phyloP scores from a whole-genome alignment of 257 asterid genomes.

The Nicotiana attenuata region DNA sequence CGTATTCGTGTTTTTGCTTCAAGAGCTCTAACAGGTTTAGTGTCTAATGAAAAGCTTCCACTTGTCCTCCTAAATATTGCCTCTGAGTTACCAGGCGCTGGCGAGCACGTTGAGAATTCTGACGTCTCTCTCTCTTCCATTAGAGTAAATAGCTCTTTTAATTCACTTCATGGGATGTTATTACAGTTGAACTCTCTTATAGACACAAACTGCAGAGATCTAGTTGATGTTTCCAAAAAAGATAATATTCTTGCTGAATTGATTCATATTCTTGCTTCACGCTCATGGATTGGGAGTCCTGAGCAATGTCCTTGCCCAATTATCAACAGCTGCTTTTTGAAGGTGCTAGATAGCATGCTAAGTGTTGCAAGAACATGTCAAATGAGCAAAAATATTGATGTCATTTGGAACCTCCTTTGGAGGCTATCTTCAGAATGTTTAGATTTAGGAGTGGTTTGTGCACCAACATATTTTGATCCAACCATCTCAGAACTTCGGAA shows the following conservation, averaged over 20 bases:
- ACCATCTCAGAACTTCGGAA: constrained; percentile 74
- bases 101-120: constrained; percentile 13
- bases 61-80: constrained; percentile 58
- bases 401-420: constrained; percentile 67
- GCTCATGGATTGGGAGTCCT: constrained; percentile 78
- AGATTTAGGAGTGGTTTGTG: constrained; percentile 43
- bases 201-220: constrained; percentile 67
- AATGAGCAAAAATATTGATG: constrained; percentile 37
- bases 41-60: constrained; percentile 76
- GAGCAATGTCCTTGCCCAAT: constrained; percentile 68
- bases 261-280: constrained; percentile 41
- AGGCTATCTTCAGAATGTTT: constrained; percentile 68
- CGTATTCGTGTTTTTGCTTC: constrained; percentile 91
- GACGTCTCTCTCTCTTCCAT: constrained; percentile 18
- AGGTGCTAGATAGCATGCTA: constrained; percentile 74
- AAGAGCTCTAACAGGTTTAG: constrained; percentile 71
- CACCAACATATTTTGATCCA: constrained; percentile 57
- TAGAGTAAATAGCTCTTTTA: constrained; percentile 36
- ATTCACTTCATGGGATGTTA: constrained; percentile 80
- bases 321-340: constrained; percentile 55
- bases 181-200: constrained; percentile 78
- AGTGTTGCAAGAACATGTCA: constrained; percentile 61
- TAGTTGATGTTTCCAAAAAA: constrained; percentile 59
- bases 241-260: constrained; percentile 52
- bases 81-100: constrained; percentile 54